Evolutionary conservation across 78 protist species (phyloP).

Genomic region (Polysphondylium violaceum): DNA sequence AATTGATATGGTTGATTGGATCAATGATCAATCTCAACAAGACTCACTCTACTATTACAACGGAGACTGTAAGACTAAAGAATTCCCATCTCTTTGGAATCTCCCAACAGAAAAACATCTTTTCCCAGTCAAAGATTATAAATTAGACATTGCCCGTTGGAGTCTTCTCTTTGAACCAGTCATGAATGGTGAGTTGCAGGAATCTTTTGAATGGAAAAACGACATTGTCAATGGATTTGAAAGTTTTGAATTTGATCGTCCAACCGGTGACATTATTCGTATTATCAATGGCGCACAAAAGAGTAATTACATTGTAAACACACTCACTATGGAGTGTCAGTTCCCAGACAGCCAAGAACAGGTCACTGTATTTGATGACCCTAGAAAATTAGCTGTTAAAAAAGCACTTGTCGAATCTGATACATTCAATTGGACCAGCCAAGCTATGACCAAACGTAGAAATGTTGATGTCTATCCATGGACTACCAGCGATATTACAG

Average conservation of each 20-base stretch:
- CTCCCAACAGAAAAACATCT: neutral
- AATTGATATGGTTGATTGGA: neutral
- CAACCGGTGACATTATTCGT: slow-evolving; percentile 7
- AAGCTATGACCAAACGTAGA: neutral
- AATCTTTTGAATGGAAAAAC: neutral
- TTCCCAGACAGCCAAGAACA: neutral
- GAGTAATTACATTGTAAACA: neutral
- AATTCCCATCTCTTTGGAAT: neutral
- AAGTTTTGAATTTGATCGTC: slow-evolving; percentile 1
- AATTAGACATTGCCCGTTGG: neutral
- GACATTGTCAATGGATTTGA: neutral
- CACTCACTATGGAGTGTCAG: neutral
- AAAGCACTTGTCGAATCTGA: neutral
- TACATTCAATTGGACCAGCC: neutral
- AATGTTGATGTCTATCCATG: slow-evolving; percentile 10
- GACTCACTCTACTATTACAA: neutral
- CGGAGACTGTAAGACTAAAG: neutral
- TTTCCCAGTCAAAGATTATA: neutral
- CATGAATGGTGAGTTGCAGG: neutral
- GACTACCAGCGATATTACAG: neutral
- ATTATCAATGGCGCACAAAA: neutral
- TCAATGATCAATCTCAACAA: neutral
- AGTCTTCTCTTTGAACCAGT: neutral
- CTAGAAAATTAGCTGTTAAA: neutral
- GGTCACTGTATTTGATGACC: neutral